Conservation (phyloP, 148 eudicot species). For the Fagopyrum esculentum region DNA sequence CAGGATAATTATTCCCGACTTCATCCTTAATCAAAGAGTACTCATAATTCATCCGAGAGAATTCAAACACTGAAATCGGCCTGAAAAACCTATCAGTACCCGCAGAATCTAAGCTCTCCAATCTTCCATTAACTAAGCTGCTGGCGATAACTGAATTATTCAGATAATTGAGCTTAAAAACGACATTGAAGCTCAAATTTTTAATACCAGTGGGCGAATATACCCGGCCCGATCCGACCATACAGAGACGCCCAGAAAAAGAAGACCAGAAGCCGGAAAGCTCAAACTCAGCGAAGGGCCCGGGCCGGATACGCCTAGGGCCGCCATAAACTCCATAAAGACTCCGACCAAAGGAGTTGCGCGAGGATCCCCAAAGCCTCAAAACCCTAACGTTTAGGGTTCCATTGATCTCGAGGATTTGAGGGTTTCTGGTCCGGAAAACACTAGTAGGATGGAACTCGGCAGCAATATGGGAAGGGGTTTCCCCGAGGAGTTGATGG, state of each 20-base stretch:
- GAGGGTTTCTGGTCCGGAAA: constrained; percentile 25
- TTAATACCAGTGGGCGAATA: constrained; percentile 9
- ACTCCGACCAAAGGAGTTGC: constrained; percentile 22
- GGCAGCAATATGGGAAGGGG: constrained; percentile 19
- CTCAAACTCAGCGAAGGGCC: constrained; percentile 14
- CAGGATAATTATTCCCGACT: constrained; percentile 3
- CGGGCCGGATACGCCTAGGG: constrained; percentile 21
- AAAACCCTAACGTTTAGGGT: constrained; percentile 13
- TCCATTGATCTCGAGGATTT: constrained; percentile 31
- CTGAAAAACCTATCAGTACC: constrained; percentile 23
- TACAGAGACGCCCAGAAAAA: constrained; percentile 50
- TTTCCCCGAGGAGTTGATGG: constrained; percentile 16
- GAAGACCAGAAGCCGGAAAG: constrained; percentile 65
- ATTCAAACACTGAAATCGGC: constrained; percentile 46
- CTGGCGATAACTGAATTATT: constrained; percentile 32
- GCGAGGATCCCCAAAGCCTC: constrained; percentile 4
- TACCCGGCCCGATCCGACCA: constrained; percentile 57
- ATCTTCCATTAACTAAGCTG: constrained; percentile 61
- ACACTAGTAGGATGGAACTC: constrained; percentile 18
- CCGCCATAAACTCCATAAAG: constrained; percentile 40
- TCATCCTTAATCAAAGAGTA: constrained; percentile 41
- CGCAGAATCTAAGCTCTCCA: constrained; percentile 36
- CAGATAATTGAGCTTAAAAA: constrained; percentile 57
- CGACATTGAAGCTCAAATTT: constrained; percentile 21
- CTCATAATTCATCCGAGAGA: constrained; percentile 46